phyloP scores from a whole-genome alignment of 768 basidiomycete species.

The Pisolithus albus region DNA sequence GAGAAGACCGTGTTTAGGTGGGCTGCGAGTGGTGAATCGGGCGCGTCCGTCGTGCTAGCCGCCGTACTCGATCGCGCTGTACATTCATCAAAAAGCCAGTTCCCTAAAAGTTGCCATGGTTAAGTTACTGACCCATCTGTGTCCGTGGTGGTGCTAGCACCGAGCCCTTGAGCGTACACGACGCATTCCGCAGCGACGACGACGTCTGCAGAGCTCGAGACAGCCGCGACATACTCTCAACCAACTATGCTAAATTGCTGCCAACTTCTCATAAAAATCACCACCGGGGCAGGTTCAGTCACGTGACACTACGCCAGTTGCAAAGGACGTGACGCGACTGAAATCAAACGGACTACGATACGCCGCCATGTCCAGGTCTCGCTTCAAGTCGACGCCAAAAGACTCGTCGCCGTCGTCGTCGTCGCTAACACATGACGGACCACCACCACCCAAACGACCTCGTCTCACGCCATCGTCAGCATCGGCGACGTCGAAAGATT shows the following conservation, averaged over 20 bases:
- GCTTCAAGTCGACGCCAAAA: neutral
- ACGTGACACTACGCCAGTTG: constrained; percentile 19
- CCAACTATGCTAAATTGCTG: neutral
- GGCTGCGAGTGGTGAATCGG: constrained; percentile 31
- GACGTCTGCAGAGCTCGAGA: constrained; percentile 10
- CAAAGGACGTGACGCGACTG: neutral
- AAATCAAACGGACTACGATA: neutral
- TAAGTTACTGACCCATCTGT: constrained; percentile 2
- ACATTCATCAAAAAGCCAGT: neutral
- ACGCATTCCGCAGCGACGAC: constrained; percentile 5
- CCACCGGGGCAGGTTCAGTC: neutral
- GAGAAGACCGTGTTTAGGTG: constrained; percentile 61
- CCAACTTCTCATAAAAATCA: too few relatives aligned
- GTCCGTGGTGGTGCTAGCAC: constrained; percentile 13
- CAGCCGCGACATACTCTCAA: constrained; percentile 15
- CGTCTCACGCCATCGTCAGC: constrained; percentile 43
- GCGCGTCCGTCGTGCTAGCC: constrained; percentile 1
- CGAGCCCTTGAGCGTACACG: constrained; percentile 7
- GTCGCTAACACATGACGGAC: constrained; percentile 22
- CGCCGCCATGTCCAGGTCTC: neutral
- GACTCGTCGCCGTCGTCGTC: neutral
- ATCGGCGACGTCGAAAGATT: constrained; percentile 16
- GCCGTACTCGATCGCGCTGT: neutral
- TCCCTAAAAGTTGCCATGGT: neutral
- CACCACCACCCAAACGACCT: constrained; percentile 43